Percentiles rank a stretch among this genome's conserved stretches.
phyloP scores from a whole-genome alignment of 345 rosid genomes.

The Sisymbrium irio region DNA sequence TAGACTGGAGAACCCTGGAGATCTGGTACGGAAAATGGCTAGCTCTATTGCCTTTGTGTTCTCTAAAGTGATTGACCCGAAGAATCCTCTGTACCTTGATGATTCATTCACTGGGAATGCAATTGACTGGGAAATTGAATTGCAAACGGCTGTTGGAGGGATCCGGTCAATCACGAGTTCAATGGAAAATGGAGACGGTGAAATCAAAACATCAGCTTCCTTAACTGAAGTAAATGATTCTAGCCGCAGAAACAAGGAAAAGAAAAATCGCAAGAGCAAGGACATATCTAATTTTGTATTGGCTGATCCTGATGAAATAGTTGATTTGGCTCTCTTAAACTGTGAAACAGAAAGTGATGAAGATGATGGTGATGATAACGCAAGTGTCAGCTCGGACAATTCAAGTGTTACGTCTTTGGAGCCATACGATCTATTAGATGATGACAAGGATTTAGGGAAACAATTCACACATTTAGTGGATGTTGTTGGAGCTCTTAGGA shows the following conservation, averaged over 20 bases:
- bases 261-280: conserved; percentile 43
- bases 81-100: conserved; percentile 85
- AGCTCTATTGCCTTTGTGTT: conserved; percentile 76
- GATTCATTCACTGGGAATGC: conserved; percentile 61
- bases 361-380: conserved; percentile 54
- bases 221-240: conserved; percentile 37
- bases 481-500: conserved; percentile 87
- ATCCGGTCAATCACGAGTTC: conserved; percentile 28
- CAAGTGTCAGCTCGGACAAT: conserved; percentile 63
- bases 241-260: conserved; percentile 21
- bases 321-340: conserved; percentile 72
- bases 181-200: conserved; percentile 31
- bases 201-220: conserved; percentile 33
- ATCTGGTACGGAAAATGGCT: conserved; percentile 83
- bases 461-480: conserved; percentile 81
- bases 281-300: conserved; percentile 40
- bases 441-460: conserved; percentile 66
- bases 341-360: conserved; percentile 54
- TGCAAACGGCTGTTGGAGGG: conserved; percentile 40
- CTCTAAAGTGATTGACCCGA: conserved; percentile 88
- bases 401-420: conserved; percentile 75
- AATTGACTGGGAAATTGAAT: conserved; percentile 88
- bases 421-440: conserved; percentile 91
- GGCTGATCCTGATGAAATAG: conserved; percentile 86
- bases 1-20: conserved; percentile 85